Evolutionary conservation across 768 basidiomycete genomes (phyloP).

Genomic region (Tricholoma terreum): DNA sequence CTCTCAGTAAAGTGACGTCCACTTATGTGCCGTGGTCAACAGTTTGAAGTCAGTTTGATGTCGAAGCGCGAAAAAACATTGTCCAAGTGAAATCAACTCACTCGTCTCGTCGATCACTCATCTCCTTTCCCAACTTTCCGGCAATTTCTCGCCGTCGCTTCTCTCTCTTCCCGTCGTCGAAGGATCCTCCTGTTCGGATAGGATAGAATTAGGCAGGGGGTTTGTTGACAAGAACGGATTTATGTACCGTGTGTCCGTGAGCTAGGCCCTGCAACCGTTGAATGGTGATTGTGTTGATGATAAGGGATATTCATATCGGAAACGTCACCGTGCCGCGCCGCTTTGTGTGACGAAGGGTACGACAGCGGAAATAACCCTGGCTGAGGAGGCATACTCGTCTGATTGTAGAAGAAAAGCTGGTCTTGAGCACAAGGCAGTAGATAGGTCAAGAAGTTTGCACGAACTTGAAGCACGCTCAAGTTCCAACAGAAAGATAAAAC

Average conservation of each 20-base stretch:
- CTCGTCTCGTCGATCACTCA: constrained; percentile 76
- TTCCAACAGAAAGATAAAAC: too few relatives aligned
- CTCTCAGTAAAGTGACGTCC: constrained; percentile 61
- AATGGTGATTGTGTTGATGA: constrained; percentile 36
- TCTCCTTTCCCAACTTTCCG: constrained; percentile 70
- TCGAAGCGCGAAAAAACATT: constrained; percentile 4
- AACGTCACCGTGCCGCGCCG: constrained; percentile 28
- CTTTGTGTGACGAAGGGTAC: constrained; percentile 44
- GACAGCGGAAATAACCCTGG: constrained; percentile 66
- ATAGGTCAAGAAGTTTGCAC: too few relatives aligned
- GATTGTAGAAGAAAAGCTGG: background rate
- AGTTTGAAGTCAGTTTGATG: background rate
- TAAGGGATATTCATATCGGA: constrained; percentile 30
- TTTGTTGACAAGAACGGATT: background rate
- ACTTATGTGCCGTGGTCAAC: constrained; percentile 29
- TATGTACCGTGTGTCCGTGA: constrained; percentile 39
- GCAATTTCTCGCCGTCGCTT: constrained; percentile 66
- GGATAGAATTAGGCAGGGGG: background rate
- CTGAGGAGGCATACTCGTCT: constrained; percentile 56
- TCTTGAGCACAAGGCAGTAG: background rate
- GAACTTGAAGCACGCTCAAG: too few relatives aligned
- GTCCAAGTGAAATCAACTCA: constrained; percentile 31
- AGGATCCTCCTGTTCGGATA: constrained; percentile 4
- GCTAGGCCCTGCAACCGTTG: constrained; percentile 38
- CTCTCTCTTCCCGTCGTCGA: constrained; percentile 52